Evolutionary conservation across 176 grass and related monocot genomes (phyloP), one percentile per base, ranked within the genome.

Genomic region (Zea luxurians): DNA sequence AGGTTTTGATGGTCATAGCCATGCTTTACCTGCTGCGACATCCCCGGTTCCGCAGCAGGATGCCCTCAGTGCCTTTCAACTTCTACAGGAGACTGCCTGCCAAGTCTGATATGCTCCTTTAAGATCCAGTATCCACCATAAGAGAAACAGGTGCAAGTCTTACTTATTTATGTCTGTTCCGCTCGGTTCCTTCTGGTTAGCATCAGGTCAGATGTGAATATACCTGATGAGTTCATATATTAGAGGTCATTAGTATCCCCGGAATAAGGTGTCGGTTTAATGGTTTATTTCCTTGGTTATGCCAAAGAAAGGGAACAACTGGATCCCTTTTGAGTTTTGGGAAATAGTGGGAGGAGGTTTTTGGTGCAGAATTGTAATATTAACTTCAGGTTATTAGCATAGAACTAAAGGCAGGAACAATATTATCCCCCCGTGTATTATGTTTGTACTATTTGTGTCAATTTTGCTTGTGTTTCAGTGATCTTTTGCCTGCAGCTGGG

Each of bases 51-150:
- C 85, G 95, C 40, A 90, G 91, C 83, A 89, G 84, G 80, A 94
- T 92, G 87, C 95, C 95, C 15, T 94, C 95, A 41, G 87, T 89
- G 11, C 89, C 91, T 1, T 97, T 83, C 95, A 97, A 97, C 70
- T 97, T 97, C 87, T 97, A 94, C 80, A 68, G 95, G 83, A 97
- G 95, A 81, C 76, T 97, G 61, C 95, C 95, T 65, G 91, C 95
- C 50, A 94, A 97, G 70, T 94, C 91, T 18, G 95, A 97, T 76
- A 87, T 83, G 77, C 87, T 97, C 20, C 85, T 97, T 69, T 97
- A 82, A 95, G 80, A 54, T 40, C 67, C 9, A 71, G 18, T 70
- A 76, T 74, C 68, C 5, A 21, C 35, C 43, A 1, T 50, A 72
- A 79, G 64, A 50, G 52, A 73, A 82, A 79, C 35, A 18, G 43